phyloP scores from a whole-genome alignment of 208 protist species.

The Crithidia acanthocephali region DNA sequence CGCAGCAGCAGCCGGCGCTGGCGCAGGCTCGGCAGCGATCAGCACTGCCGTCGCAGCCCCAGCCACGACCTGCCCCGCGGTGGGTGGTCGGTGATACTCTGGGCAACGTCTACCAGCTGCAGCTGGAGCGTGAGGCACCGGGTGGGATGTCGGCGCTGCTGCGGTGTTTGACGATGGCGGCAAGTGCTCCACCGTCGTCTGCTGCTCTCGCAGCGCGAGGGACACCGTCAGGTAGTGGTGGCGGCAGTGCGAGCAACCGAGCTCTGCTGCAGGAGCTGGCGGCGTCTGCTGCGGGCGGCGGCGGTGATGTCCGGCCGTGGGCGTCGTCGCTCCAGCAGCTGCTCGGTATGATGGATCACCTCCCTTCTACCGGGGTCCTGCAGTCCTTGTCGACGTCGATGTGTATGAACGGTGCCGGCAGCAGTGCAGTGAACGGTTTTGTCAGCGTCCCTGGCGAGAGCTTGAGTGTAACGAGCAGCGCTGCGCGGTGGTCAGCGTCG shows the following conservation, averaged over 20 bases:
- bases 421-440: not conserved
- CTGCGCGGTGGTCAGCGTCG: not conserved
- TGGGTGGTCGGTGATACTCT: slow-evolving; percentile 74
- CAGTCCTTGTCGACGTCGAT: not conserved
- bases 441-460: not conserved
- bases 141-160: not conserved
- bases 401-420: not conserved
- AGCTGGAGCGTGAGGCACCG: slow-evolving; percentile 34
- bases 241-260: slow-evolving; percentile 2
- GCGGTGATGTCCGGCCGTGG: slow-evolving; percentile 6
- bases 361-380: not conserved
- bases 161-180: not conserved
- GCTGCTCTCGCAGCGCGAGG: not conserved
- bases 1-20: too few species aligned
- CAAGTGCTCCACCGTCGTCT: not conserved
- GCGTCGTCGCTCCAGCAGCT: slow-evolving; percentile 2
- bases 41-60: not conserved
- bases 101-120: slow-evolving; percentile 80
- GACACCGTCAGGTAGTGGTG: not conserved
- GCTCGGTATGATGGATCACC: slow-evolving; percentile 12
- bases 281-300: not conserved
- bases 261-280: not conserved
- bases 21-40: not conserved
- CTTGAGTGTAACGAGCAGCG: not conserved
- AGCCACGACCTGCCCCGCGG: slow-evolving; percentile 2